phyloP scores from a whole-genome alignment of 2,329 filamentous ascomycete species.

The Ceratocystis albifundus region DNA sequence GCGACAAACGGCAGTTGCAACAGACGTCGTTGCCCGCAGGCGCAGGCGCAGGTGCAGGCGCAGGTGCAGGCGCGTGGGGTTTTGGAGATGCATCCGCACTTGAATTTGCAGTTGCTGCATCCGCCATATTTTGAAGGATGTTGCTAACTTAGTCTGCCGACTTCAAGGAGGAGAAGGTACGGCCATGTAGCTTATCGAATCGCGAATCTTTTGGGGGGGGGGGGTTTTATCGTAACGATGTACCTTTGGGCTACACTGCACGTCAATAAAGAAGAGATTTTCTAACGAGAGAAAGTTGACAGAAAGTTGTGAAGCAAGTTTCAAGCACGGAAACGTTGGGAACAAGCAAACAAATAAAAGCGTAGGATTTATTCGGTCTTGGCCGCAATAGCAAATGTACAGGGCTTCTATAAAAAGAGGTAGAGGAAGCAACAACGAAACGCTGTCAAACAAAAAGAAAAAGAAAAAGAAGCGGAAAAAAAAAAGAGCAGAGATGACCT shows the following conservation, averaged over 20 bases:
- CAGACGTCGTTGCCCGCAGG: neutral
- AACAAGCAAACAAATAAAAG: neutral
- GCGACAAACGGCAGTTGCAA: neutral
- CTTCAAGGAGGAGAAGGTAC: slow-evolving; percentile 6
- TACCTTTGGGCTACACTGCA: neutral
- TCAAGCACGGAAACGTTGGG: neutral
- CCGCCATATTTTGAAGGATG: slow-evolving; percentile 4
- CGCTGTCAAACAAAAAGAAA: neutral
- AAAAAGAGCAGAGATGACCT: neutral
- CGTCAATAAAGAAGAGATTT: neutral
- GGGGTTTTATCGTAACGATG: neutral
- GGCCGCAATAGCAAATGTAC: neutral
- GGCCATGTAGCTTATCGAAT: slow-evolving; percentile 6
- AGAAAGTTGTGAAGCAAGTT: neutral
- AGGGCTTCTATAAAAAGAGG: slow-evolving; percentile 3
- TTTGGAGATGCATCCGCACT: neutral
- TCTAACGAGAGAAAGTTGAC: neutral
- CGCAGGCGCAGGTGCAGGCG: too few relatives aligned
- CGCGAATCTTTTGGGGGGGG: neutral
- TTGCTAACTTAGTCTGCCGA: neutral
- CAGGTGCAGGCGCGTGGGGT: neutral
- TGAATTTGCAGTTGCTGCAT: slow-evolving; percentile 12
- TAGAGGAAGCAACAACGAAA: neutral
- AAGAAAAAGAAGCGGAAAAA: neutral
- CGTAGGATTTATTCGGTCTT: slow-evolving; percentile 11